Evolutionary conservation across 2,329 filamentous ascomycete genomes (phyloP), one percentile per base, ranked within the genome.

Genomic region (Neonectria hederae): DNA sequence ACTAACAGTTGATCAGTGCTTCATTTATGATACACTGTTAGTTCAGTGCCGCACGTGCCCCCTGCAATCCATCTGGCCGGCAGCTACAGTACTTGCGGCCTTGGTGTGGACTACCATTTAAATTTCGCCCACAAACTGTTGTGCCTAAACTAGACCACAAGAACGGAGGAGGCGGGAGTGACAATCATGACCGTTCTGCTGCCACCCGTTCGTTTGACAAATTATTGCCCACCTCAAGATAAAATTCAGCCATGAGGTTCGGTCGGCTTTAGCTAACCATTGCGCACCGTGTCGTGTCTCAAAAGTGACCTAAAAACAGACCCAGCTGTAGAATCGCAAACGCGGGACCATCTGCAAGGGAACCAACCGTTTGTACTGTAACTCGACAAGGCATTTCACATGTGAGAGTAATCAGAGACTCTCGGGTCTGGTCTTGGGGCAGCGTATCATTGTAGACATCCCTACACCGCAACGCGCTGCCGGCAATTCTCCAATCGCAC

Each of bases 11-110:
- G n/a, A 40, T 13, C 45, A 5, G 35, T 13, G 10, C 4, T 3
- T 7, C 5, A 0, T 14, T 3, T 51, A 55, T 59, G 17, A n/a
- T 30, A 9, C 7, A 2, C 21, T 40, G 65, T 59, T 72, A 73
- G 62, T 46, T 11, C 9, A 13, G 10, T 3, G 59, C 45, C 52
- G 49, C 64, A 68, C 62, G 62, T 73, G 70, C 70, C 62, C 64
- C 64, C 53, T 26, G 30, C 51, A 38, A 32, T 61, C 62, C 67
- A 72, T 73, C 71, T 69, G 54, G 51, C 54, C 45, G 60, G 67
- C 67, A 59, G 60, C 58, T 57, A 60, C 62, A 62, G 52, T 73
- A 73, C 71, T 56, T 72, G 61, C 65, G 60, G 70, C 60, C 63
- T 43, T 52, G 53, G 58, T 59, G 60, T 60, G 55, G 56, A 19